Evolutionary conservation across 495 filamentous ascomycete species (phyloP), one percentile per base, ranked within the genome.

Genomic region (Achaetomiella virescens): DNA sequence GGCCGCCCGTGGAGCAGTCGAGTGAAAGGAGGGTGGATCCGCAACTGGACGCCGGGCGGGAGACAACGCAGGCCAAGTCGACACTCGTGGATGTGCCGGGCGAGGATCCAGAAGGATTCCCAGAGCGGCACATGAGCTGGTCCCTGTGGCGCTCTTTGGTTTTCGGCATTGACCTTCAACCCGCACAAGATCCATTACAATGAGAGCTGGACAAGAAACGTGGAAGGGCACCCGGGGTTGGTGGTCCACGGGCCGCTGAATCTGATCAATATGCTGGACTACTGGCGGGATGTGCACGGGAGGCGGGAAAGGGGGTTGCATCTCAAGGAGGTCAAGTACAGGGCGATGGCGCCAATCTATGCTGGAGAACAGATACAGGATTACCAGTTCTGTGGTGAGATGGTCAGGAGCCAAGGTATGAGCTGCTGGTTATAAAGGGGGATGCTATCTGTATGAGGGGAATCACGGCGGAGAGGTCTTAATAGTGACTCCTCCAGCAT

Each of bases 171-270:
- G 21, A 89, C 85, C 3, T 88, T 86, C 66, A 89, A 88, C 56
- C 81, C 76, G 0, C 86, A 88, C 61, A 86, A 81, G 66, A 89
- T 89, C 38, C 85, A 89, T 62, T 88, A 86, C 63, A 83, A 82
- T 35, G 65, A 71, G 3, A 70, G 75, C 4, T 86, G 82, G 82
- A 78, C 77, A 14, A 69, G 73, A 3, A 69, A 78, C 14, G 73
- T 84, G 15, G 84, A 87, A 54, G 81, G 81, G 0, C 83, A 86
- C 56, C 72, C 70, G 27, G 75, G 77, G 53, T 61, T 82, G 11
- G 82, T 86, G 5, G 83, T 86, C 15, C 84, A 86, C 61, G 83
- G 81, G 1, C 83, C 82, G 3, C 58, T 86, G 64, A 86, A 85
- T 58, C 65, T 86, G 11, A 80, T 86, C 47, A 76, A 76, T 24